phyloP scores from a whole-genome alignment of 805 yeast genomes.

The Yamadazyma endophytica region DNA sequence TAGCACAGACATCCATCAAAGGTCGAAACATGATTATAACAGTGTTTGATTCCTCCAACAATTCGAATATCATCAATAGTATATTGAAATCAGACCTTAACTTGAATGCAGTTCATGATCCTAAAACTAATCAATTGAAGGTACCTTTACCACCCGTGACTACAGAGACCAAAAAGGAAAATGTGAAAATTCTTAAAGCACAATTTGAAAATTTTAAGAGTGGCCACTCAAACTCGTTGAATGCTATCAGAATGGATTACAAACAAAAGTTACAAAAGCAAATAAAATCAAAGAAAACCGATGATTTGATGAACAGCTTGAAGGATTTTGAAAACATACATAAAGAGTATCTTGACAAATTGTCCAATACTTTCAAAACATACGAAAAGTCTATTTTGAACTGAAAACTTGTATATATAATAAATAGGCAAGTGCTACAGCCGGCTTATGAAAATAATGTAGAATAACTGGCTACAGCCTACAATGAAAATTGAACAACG shows the following conservation, averaged over 20 bases:
- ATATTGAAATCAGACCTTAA: conserved; percentile 66
- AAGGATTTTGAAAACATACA: conserved; percentile 66
- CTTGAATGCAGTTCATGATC: conserved; percentile 76
- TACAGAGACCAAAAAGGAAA: conserved; percentile 57
- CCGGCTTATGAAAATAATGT: conserved; percentile 1
- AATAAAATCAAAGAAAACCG: conserved; percentile 46
- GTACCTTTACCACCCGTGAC: conserved; percentile 75
- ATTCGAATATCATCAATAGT: conserved; percentile 65
- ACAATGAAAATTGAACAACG: conserved; percentile 23
- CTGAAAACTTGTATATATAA: conserved; percentile 12
- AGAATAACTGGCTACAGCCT: neutral
- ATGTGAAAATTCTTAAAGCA: conserved; percentile 59
- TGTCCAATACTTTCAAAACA: conserved; percentile 51
- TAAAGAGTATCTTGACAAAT: conserved; percentile 57
- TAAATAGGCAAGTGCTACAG: conserved; percentile 1
- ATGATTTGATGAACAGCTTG: conserved; percentile 50
- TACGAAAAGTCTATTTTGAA: conserved; percentile 49
- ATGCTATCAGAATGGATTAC: conserved; percentile 40
- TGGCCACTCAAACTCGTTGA: conserved; percentile 45
- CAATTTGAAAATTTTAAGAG: conserved; percentile 60
- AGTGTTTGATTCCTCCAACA: conserved; percentile 77
- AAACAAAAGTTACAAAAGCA: conserved; percentile 59
- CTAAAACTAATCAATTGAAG: conserved; percentile 64
- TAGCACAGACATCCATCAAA: conserved; percentile 69
- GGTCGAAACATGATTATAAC: conserved; percentile 74